These are phyloP conservation scores for Pichia sp. DNA, from an alignment of 1,139 yeast genomes.

Conservation along the genomic window DNA sequence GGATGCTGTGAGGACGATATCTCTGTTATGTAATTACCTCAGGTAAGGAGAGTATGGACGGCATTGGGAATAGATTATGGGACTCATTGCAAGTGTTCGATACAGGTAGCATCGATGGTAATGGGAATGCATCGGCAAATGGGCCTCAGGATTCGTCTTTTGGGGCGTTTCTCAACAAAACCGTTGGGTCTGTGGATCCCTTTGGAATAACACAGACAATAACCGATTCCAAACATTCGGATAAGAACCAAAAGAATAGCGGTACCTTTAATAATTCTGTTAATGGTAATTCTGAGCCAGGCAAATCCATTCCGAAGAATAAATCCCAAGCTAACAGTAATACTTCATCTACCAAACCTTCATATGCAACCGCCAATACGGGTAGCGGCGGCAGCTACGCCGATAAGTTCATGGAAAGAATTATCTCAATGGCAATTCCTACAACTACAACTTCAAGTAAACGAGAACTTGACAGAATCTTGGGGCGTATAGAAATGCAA, in stretches of 20 bases:
- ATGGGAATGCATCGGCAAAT: neutral
- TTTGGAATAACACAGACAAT: neutral
- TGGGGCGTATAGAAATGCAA: slow-evolving; percentile 49
- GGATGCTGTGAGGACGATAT: too few relatives aligned
- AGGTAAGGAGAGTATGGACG: neutral
- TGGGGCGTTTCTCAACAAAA: neutral
- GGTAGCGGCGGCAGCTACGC: slow-evolving; percentile 28
- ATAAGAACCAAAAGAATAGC: too few relatives aligned
- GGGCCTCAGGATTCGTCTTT: neutral
- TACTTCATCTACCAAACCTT: too few relatives aligned
- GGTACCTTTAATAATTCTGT: too few relatives aligned
- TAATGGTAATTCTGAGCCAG: too few relatives aligned
- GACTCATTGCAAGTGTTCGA: slow-evolving; percentile 1
- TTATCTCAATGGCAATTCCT: slow-evolving; percentile 65
- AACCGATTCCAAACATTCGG: too few relatives aligned
- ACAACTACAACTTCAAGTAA: slow-evolving; percentile 37
- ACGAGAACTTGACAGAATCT: slow-evolving; percentile 31
- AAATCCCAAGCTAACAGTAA: too few relatives aligned
- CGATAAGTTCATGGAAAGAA: slow-evolving; percentile 63
- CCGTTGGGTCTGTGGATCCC: neutral
- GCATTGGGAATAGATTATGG: neutral
- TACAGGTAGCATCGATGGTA: neutral
- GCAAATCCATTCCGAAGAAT: too few relatives aligned
- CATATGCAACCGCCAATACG: too few relatives aligned
- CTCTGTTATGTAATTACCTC: too few relatives aligned